Conservation (phyloP, 2,329 filamentous ascomycete genomes). For the Rhytidhysteron rufulum region DNA sequence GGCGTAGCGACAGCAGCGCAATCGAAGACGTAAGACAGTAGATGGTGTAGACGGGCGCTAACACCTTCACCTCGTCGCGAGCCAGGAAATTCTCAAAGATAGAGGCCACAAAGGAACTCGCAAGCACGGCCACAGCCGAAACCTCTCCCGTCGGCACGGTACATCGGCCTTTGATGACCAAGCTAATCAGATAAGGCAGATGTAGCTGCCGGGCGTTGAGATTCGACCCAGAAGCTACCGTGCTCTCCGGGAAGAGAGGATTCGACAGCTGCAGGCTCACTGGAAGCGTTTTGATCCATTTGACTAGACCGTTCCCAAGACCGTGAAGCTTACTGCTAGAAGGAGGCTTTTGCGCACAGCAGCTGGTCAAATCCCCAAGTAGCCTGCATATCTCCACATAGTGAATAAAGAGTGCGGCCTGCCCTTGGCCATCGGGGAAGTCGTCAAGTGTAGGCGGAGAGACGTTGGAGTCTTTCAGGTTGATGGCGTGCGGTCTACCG, state of each 20-base stretch:
- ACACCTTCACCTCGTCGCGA: conserved; percentile 37
- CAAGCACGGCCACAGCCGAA: conserved; percentile 35
- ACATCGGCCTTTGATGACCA: too few species aligned
- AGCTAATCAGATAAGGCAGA: too few species aligned
- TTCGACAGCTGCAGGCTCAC: conserved; percentile 28
- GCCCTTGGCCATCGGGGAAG: conserved; percentile 25
- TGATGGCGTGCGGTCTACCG: conserved; percentile 39
- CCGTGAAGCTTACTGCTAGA: too few species aligned
- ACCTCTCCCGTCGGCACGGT: too few species aligned
- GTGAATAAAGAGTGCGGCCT: conserved; percentile 34
- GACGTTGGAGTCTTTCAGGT: conserved; percentile 39
- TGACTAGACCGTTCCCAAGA: conserved; percentile 38
- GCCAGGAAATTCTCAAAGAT: conserved; percentile 44
- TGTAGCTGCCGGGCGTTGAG: too few species aligned
- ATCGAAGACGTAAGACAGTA: conserved; percentile 39
- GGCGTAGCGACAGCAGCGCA: conserved; percentile 37
- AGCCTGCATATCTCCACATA: conserved; percentile 41
- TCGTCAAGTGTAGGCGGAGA: conserved; percentile 33
- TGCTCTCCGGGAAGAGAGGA: too few species aligned
- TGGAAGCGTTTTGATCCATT: conserved; percentile 38
- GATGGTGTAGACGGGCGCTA: conserved; percentile 40
- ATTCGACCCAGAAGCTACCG: too few species aligned
- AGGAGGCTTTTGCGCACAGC: too few species aligned
- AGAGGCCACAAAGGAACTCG: conserved; percentile 40
- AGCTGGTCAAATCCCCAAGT: too few species aligned